Base-by-base conservation (phyloP, 2,329 filamentous ascomycete species). In the Colletotrichum brevisporum region DNA sequence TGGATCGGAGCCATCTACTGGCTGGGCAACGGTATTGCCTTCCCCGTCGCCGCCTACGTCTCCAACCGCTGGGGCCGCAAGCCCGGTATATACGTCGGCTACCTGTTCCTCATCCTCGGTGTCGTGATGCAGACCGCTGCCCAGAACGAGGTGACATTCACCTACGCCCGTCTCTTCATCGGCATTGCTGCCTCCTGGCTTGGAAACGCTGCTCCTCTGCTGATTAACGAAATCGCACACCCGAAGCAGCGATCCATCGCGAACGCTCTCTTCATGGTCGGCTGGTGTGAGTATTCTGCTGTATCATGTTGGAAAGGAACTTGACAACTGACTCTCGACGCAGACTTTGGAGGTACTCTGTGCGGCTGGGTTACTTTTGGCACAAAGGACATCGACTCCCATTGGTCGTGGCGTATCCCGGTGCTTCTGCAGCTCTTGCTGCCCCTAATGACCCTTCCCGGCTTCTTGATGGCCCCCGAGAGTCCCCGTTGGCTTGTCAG, bases 361-460 rank as follows among this genome's bases (percentile, higher is more conserved):
- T 78, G 80, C n/a, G 78, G 79, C 2, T 77, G 75, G 26, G 67
- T 83, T 9, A 64, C 61, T 5, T 71, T 71, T 21, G 69, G 55
- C 47, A 61, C 54, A 56, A 50, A 60, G 0, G 43, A 71, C n/a
- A 59, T 69, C 8, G 31, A 48, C 26, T 64, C 60, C 26, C 51
- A 64, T 2, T 63, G 59, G 58, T 63, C 59, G 4, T 71, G 69
- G 69, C 65, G 69, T 5, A 65, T 71, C 41, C 69, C 69, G 15
- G 66, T 60, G 51, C 75, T 85, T 2, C 73, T 88, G 2, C 85
- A 87, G 68, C 81, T 83, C 67, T 80, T 79, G 31, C 80, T 63
- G 81, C 83, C 83, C 3, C 66, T 81, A 36, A 69, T 84, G 48
- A 74, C 75, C 64, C 61, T 76, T 21, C 68, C 71, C 39, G 75